Conservation (phyloP, 2,329 filamentous ascomycete genomes). For the Xylaria polymorpha region DNA sequence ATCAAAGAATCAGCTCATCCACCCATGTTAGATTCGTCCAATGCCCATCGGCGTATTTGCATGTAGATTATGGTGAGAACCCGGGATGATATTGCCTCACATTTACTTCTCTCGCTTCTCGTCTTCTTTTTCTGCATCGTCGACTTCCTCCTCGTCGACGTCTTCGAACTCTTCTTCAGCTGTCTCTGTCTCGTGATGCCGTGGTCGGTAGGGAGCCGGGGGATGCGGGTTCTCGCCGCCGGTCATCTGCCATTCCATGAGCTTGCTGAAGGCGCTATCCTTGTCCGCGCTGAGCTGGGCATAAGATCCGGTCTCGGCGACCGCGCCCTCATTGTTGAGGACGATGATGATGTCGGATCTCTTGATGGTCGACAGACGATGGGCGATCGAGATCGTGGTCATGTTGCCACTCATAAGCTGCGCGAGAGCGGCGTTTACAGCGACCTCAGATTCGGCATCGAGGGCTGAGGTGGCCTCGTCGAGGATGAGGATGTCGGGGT, state of each 20-base stretch:
- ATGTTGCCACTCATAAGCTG: slow-evolving; percentile 86
- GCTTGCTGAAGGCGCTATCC: slow-evolving; percentile 86
- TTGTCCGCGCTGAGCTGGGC: slow-evolving; percentile 76
- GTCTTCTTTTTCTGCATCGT: slow-evolving; percentile 29
- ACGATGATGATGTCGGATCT: slow-evolving; percentile 95
- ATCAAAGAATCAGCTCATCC: neutral
- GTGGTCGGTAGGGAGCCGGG: slow-evolving; percentile 50
- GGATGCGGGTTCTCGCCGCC: slow-evolving; percentile 74
- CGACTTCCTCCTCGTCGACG: slow-evolving; percentile 42
- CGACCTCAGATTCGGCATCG: slow-evolving; percentile 95
- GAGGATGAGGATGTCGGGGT: slow-evolving; percentile 95
- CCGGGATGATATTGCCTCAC: neutral
- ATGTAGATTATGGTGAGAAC: neutral
- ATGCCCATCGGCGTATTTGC: neutral
- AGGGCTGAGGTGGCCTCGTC: slow-evolving; percentile 97
- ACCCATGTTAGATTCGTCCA: neutral
- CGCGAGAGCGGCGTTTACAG: slow-evolving; percentile 90
- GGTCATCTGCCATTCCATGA: slow-evolving; percentile 99
- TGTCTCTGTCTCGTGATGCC: slow-evolving; percentile 53
- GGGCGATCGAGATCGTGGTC: slow-evolving; percentile 97
- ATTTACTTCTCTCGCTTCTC: slow-evolving; percentile 35
- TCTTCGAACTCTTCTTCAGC: slow-evolving; percentile 39
- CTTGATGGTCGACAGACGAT: slow-evolving; percentile 96
- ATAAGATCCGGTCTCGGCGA: slow-evolving; percentile 92
- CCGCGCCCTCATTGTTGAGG: slow-evolving; percentile 83